Evolutionary conservation across 2,329 filamentous ascomycete species (phyloP), one percentile per base, ranked within the genome.

Genomic region (Colletotrichum sansevieriae): DNA sequence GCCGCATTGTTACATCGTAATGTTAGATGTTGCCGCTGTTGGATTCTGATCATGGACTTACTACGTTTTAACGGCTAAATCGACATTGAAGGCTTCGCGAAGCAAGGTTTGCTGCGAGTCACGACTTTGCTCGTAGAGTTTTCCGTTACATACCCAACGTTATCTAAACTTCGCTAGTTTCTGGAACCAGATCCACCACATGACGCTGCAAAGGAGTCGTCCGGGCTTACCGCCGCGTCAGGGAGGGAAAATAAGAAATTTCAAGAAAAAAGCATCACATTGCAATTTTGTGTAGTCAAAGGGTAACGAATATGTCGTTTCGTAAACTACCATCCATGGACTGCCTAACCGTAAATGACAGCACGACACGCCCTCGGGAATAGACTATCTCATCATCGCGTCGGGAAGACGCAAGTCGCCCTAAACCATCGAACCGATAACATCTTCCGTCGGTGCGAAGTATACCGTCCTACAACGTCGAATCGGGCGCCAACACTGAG

Each of bases 401-500:
- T 63, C 63, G 44, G 15, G 55, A 57, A 54, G 67, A 68, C 64
- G 67, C 67, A 70, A 68, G 67, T 68, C 67, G 64, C 64, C 67
- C 67, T 66, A n/a, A 66, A 66, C 66, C 67, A 33, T 58, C 63
- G 41, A 52, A 58, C 67, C 57, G 46, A 61, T 51, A 56, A 69
- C 46, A 46, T 70, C 67, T 52, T 68, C 63, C 44, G 25, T 68
- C 64, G 67, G 58, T 29, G 54, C 15, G 22, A 68, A 57, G 57
- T 68, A 55, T 67, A 63, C 67, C 67, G 67, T 68, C 67, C 67
- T 68, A 68, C 63, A 37, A 68, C 67, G 66, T 69, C 66, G 8
- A 61, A 49, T 59, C 35, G 67, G 63, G 64, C 29, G 66, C 65
- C 66, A 39, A 15, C 41, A 44, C 66, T 69, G 66, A 55, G 66